Conservation (phyloP, 2,329 filamentous ascomycete genomes). For the Dissoconium aciculare region DNA sequence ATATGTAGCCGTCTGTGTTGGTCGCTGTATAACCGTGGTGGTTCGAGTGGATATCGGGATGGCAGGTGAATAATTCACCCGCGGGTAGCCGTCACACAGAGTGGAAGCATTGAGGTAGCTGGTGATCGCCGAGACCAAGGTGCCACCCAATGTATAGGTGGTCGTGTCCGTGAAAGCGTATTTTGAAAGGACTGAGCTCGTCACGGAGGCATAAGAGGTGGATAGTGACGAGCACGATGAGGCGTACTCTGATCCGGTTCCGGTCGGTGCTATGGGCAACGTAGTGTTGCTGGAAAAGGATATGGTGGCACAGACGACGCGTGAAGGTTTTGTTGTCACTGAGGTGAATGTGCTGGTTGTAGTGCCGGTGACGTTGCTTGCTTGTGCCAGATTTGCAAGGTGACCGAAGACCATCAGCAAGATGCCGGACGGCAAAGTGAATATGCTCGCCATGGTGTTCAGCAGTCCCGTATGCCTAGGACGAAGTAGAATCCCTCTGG, state of each 20-base stretch:
- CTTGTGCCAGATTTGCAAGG: too few species aligned
- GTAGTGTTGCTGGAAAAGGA: not conserved
- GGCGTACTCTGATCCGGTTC: constrained; percentile 5
- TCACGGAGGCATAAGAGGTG: constrained; percentile 3
- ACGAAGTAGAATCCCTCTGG: too few species aligned
- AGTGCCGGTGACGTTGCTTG: too few species aligned
- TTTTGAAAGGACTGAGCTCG: constrained; percentile 2
- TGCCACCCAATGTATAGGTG: constrained; percentile 10
- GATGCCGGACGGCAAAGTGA: too few species aligned
- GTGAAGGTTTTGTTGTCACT: too few species aligned
- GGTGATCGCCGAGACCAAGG: constrained; percentile 9
- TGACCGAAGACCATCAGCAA: too few species aligned
- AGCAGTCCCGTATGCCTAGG: too few species aligned
- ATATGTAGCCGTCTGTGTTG: constrained; percentile 7
- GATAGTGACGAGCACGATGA: constrained; percentile 2
- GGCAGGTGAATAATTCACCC: constrained; percentile 16
- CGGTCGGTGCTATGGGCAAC: constrained; percentile 4
- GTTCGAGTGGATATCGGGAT: constrained; percentile 10
- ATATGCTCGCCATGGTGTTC: too few species aligned
- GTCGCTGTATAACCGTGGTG: constrained; percentile 5
- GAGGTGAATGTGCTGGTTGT: too few species aligned
- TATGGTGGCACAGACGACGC: too few species aligned
- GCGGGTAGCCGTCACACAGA: constrained; percentile 19
- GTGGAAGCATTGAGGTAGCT: constrained; percentile 19
- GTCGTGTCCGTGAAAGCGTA: constrained; percentile 4